Percentiles rank a stretch among this genome's conserved stretches.
Conservation (phyloP, 139 green algal genomes). For the Volvox reticuliferus region DNA sequence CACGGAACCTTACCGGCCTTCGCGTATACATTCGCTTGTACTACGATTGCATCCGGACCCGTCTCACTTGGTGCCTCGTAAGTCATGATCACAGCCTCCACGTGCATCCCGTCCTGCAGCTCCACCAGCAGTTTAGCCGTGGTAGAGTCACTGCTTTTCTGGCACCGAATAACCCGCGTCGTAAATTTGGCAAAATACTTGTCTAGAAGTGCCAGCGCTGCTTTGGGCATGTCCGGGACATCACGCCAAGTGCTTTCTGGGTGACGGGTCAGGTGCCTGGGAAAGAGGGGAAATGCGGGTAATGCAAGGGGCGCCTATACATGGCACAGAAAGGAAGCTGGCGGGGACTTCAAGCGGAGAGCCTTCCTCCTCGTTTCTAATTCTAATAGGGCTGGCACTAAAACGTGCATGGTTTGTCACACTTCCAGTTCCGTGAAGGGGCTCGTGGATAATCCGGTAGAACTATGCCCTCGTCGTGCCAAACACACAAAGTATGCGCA, state of each 20-base stretch:
- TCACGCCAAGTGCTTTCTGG: constrained; percentile 67
- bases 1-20: no score
- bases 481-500: no score
- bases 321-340: no score
- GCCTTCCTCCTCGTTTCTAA: no score
- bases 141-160: constrained; percentile 72
- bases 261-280: constrained; percentile 76
- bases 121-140: constrained; percentile 92
- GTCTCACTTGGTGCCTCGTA: constrained; percentile 75
- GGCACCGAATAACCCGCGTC: constrained; percentile 59
- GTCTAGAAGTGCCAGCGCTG: constrained; percentile 67
- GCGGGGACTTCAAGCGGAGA: no score
- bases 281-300: neutral
- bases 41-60: neutral
- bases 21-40: no score
- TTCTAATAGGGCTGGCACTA: no score
- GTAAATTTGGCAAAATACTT: constrained; percentile 72
- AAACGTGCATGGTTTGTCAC: no score
- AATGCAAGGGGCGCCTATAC: no score
- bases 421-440: no score
- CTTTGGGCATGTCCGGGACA: constrained; percentile 82
- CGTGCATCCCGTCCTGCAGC: constrained; percentile 92
- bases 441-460: no score
- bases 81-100: constrained; percentile 94
- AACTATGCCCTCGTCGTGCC: no score